These are phyloP conservation scores for Uronychia setigera DNA, from an alignment of 73 alveolate genomes.

Conservation along the genomic window DNA sequence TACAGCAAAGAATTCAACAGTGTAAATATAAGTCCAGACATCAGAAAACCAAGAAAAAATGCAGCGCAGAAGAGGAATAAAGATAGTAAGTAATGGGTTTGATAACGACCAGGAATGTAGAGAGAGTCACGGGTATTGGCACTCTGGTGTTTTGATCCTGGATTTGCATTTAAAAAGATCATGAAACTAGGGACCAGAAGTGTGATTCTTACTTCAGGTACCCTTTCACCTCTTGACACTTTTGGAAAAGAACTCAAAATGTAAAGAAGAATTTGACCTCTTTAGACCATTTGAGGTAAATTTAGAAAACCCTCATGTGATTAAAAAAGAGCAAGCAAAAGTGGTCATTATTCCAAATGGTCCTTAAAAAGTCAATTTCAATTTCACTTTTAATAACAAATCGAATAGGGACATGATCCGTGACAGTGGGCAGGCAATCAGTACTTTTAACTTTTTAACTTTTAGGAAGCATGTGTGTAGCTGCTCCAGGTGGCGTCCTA, in stretches of 20 bases:
- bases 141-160: constrained; percentile 95
- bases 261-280: not conserved
- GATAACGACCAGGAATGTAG: not conserved
- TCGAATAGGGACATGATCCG: constrained; percentile 40
- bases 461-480: constrained; percentile 16
- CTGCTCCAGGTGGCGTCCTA: constrained; percentile 86
- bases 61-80: not conserved
- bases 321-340: constrained; percentile 42
- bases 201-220: constrained; percentile 79
- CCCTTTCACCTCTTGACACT: constrained; percentile 75
- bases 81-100: not conserved
- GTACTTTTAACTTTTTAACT: not conserved
- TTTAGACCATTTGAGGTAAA: constrained; percentile 21
- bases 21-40: not conserved
- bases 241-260: constrained; percentile 55
- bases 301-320: constrained; percentile 65
- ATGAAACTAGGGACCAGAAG: constrained; percentile 62
- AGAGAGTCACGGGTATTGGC: constrained; percentile 55
- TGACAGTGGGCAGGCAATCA: constrained; percentile 53
- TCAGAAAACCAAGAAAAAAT: not conserved
- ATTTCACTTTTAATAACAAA: constrained; percentile 62
- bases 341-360: constrained; percentile 57
- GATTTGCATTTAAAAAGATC: constrained; percentile 86
- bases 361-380: constrained; percentile 30
- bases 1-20: not conserved